phyloP scores from a whole-genome alignment of 2,329 filamentous ascomycete genomes.

The Aspergillus transmontanensis region DNA sequence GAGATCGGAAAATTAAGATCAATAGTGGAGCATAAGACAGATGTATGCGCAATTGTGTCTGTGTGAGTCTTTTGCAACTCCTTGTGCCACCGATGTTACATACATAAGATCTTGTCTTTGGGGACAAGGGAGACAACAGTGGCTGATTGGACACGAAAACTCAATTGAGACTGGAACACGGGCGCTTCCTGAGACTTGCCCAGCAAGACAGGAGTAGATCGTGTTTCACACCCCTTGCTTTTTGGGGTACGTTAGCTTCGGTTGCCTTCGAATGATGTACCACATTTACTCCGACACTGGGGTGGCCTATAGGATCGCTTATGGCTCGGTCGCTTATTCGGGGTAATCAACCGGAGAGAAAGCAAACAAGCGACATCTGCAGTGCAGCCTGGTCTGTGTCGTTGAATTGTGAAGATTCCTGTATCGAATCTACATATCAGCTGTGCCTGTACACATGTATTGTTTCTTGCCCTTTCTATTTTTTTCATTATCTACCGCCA shows the following conservation, averaged over 20 bases:
- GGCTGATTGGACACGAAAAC: conserved; percentile 3
- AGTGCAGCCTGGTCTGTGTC: conserved; percentile 2
- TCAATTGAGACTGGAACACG: conserved; percentile 5
- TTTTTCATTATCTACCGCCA: not conserved
- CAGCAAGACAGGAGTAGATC: conserved; percentile 15
- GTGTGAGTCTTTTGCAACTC: not conserved
- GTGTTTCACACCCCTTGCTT: conserved; percentile 26
- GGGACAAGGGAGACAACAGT: not conserved
- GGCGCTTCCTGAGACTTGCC: conserved; percentile 16
- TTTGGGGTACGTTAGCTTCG: conserved; percentile 11
- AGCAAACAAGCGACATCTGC: conserved; percentile 10
- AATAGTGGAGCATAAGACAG: not conserved
- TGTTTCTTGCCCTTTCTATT: not conserved
- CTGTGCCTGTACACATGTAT: not conserved
- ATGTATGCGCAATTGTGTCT: not conserved
- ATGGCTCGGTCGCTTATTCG: not conserved
- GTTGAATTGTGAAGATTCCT: not conserved
- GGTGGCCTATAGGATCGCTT: not conserved
- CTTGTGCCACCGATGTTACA: not conserved
- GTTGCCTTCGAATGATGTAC: not conserved
- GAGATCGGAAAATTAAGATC: not conserved
- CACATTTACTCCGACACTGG: conserved; percentile 8
- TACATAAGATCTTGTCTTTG: not conserved
- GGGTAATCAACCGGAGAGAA: conserved; percentile 1
- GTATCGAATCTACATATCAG: not conserved